Evolutionary conservation across 352 stramenopile genomes (phyloP).

Genomic region (Phytopythium helicoides): DNA sequence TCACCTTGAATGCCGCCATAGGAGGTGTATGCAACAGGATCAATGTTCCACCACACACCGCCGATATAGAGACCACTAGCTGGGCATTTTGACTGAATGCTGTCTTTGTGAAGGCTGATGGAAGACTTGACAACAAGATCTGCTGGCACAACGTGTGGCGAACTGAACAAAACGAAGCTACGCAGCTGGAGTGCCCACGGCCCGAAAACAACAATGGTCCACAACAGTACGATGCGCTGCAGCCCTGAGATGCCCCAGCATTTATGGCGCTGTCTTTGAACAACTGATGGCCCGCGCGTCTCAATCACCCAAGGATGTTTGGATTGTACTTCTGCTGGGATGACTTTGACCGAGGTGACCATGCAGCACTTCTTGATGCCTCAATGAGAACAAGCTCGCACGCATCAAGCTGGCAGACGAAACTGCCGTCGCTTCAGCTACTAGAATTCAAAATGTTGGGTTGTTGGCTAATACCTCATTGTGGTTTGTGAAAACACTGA

Average conservation of each 20-base stretch:
- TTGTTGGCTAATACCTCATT: too few species aligned
- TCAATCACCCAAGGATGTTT: too few species aligned
- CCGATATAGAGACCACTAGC: background rate
- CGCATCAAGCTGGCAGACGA: too few species aligned
- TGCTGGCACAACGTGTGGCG: background rate
- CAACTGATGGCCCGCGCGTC: background rate
- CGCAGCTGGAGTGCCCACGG: background rate
- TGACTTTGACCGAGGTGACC: too few species aligned
- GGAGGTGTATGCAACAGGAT: background rate
- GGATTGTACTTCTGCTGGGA: too few species aligned
- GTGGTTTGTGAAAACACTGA: too few species aligned
- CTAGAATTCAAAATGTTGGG: too few species aligned
- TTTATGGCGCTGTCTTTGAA: background rate
- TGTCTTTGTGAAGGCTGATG: background rate
- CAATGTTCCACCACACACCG: background rate
- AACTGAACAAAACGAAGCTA: background rate
- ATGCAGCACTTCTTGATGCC: too few species aligned
- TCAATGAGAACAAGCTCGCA: too few species aligned
- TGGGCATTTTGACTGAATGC: background rate
- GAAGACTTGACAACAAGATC: background rate
- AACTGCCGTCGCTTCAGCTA: too few species aligned
- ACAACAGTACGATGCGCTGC: background rate
- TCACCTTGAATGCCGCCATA: background rate
- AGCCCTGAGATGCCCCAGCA: background rate
- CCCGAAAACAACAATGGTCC: background rate